Conservation (phyloP, 2,329 filamentous ascomycete genomes). For the Aspergillus caelatus region DNA sequence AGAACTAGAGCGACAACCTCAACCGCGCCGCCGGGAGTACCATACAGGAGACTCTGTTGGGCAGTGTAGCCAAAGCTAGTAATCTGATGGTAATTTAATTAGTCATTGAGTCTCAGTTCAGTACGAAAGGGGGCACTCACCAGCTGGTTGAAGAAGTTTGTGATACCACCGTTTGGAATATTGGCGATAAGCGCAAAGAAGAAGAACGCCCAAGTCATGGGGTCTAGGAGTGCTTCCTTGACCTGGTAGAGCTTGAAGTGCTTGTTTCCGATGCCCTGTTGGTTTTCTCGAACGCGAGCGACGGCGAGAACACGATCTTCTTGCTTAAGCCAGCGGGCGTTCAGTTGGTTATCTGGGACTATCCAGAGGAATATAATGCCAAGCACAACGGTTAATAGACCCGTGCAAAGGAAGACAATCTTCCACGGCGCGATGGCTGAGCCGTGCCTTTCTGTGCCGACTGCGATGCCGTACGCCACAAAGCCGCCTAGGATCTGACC, state of each 20-base stretch:
- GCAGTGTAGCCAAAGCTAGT: constrained; percentile 66
- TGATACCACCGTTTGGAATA: constrained; percentile 63
- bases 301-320: constrained; percentile 69
- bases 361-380: constrained; percentile 54
- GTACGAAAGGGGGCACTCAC: constrained; percentile 26
- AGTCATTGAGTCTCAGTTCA: not conserved
- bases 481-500: constrained; percentile 66
- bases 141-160: constrained; percentile 64
- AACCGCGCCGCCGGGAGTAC: constrained; percentile 66
- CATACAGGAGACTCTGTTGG: constrained; percentile 65
- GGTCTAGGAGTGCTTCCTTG: constrained; percentile 60
- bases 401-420: constrained; percentile 60
- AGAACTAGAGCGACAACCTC: constrained; percentile 62
- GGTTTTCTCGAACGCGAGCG: constrained; percentile 72
- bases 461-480: constrained; percentile 66
- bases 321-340: constrained; percentile 64
- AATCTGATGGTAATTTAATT: constrained; percentile 40
- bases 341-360: constrained; percentile 63
- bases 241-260: constrained; percentile 71
- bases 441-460: constrained; percentile 57
- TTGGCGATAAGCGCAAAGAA: constrained; percentile 59
- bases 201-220: constrained; percentile 63
- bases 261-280: constrained; percentile 73
- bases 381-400: constrained; percentile 54
- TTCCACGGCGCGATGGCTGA: constrained; percentile 67